These are phyloP conservation scores for Aspergillus sp. DNA, from an alignment of 2,329 filamentous ascomycete species.

Conservation along the genomic window DNA sequence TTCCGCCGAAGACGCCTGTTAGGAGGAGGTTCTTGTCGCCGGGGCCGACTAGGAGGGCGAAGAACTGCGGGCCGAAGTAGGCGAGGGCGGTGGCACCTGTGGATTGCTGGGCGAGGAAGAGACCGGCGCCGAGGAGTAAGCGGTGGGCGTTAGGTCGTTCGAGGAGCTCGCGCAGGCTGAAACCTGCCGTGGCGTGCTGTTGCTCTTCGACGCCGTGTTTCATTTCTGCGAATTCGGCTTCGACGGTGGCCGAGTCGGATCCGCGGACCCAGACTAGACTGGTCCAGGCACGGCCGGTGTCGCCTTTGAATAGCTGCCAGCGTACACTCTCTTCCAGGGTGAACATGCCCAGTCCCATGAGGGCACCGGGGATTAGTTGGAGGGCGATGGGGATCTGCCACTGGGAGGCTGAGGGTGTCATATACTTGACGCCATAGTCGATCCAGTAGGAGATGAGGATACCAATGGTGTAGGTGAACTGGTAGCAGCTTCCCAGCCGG, in stretches of 20 bases:
- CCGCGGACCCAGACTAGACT: conserved; percentile 51
- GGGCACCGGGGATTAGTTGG: conserved; percentile 44
- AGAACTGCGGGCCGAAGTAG: conserved; percentile 54
- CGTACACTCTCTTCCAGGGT: conserved; percentile 47
- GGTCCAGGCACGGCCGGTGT: conserved; percentile 42
- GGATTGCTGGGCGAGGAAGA: conserved; percentile 51
- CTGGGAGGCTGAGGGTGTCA: conserved; percentile 32
- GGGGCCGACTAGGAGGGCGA: conserved; percentile 46
- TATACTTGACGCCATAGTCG: conserved; percentile 40
- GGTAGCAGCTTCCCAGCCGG: conserved; percentile 48
- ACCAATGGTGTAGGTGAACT: conserved; percentile 47
- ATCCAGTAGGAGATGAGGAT: conserved; percentile 53
- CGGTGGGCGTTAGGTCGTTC: conserved; percentile 42
- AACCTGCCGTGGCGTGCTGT: conserved; percentile 39
- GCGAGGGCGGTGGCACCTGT: conserved; percentile 53
- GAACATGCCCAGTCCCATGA: conserved; percentile 47
- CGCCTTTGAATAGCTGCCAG: conserved; percentile 47
- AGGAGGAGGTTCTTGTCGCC: conserved; percentile 44
- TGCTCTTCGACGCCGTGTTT: conserved; percentile 44
- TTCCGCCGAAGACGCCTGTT: conserved; percentile 50
- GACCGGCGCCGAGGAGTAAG: conserved; percentile 39
- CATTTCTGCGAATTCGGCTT: conserved; percentile 49
- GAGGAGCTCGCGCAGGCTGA: conserved; percentile 42
- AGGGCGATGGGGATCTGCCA: conserved; percentile 55
- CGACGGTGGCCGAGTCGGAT: conserved; percentile 28